Percentiles rank a stretch among this genome's conserved stretches.
Conservation (phyloP, 2,329 filamentous ascomycete species). For the Cercospora canescens region DNA sequence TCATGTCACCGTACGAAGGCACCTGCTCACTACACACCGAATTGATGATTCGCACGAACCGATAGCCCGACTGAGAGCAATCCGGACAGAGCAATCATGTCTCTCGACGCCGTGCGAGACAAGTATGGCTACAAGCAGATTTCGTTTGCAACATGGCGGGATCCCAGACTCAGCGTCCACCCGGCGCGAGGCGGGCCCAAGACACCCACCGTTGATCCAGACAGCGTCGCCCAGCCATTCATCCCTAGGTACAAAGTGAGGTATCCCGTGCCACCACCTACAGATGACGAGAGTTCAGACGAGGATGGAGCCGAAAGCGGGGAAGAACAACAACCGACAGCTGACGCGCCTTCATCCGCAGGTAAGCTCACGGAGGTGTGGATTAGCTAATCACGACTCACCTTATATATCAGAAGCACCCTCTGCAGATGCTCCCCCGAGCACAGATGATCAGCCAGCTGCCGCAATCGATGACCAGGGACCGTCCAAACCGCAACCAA, state of each 20-base stretch:
- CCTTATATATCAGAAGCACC: not conserved
- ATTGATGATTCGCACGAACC: not conserved
- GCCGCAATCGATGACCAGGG: not conserved
- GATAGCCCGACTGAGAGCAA: not conserved
- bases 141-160: constrained; percentile 29
- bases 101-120: constrained; percentile 23
- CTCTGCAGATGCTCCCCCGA: not conserved
- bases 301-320: constrained; percentile 14
- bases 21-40: not conserved
- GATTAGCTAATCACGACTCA: not conserved
- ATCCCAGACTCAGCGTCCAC: constrained; percentile 29
- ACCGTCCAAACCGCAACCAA: not conserved
- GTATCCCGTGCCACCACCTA: constrained; percentile 26
- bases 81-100: constrained; percentile 10
- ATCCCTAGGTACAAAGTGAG: constrained; percentile 29
- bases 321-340: not conserved
- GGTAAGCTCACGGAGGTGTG: not conserved
- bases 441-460: not conserved
- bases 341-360: not conserved
- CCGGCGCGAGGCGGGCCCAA: constrained; percentile 29
- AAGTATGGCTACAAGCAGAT: constrained; percentile 28
- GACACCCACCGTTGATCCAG: constrained; percentile 24
- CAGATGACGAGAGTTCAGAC: constrained; percentile 29
- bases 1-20: constrained; percentile 15
- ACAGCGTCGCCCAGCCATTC: constrained; percentile 24